A percentile compares a stretch with the other conserved stretches of the same genome.
Conservation (phyloP, 129 eudicot genomes). For the Artemisia annua region DNA sequence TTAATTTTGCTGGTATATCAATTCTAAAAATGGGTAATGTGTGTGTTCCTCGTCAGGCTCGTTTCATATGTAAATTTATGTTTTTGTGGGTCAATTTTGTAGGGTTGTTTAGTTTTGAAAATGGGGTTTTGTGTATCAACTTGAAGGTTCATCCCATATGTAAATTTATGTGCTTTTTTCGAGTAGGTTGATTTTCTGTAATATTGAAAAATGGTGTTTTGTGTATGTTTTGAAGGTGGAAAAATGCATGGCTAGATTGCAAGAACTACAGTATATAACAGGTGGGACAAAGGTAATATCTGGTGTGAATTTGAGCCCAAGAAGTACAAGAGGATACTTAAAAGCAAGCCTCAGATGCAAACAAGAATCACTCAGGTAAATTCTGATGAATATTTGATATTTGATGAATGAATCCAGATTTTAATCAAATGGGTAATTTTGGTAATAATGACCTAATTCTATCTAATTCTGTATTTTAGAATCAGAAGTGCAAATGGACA, state of each 20-base stretch:
- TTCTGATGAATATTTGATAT: neutral
- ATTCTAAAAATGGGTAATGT: no score
- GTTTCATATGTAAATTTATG: neutral
- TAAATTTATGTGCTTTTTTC: no score
- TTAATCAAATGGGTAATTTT: neutral
- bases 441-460: no score
- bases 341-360: constrained; percentile 72
- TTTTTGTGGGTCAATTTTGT: neutral
- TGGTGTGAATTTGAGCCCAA: constrained; percentile 71
- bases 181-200: neutral
- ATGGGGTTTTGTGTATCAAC: neutral
- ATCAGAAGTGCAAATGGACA: constrained; percentile 45
- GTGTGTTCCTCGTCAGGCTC: neutral
- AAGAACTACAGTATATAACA: constrained; percentile 83
- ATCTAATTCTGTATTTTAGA: constrained; percentile 22
- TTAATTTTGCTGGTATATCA: no score
- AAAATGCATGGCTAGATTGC: constrained; percentile 85
- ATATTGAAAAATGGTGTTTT: neutral
- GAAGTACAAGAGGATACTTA: constrained; percentile 61
- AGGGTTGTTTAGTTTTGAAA: neutral
- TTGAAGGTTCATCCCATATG: no score
- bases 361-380: constrained; percentile 78
- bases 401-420: neutral
- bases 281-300: constrained; percentile 69
- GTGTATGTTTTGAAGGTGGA: constrained; percentile 69